Evolutionary conservation across 179 eudicot species (phyloP), one percentile per base, ranked within the genome.

Genomic region (Pouteria campechiana): DNA sequence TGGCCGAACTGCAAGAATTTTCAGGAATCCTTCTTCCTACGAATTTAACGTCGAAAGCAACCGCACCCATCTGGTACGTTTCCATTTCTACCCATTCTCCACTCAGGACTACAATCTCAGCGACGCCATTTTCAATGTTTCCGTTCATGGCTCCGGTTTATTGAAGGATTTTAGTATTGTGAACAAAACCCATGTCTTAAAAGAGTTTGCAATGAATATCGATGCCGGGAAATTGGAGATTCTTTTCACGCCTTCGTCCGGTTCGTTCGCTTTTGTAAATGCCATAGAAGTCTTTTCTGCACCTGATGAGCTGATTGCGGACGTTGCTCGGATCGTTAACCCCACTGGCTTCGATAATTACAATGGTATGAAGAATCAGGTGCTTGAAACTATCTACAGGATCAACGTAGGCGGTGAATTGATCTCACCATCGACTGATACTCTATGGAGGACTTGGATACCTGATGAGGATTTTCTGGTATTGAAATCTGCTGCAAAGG

Each of bases 401-500:
- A 57, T 81, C 46, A 84, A 84, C 64, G 95, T 84, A 15, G 92
- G 95, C 35, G 90, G 95, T 7, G 42, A 32, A 3, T 65, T 52
- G 12, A 12, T 84, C 19, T 80, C 83, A 33, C 90, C 94, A 15
- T 84, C 74, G 36, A 84, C 76, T 58, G 93, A 82, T 37, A 66
- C 84, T 11, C 81, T 85, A 44, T 85, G 88, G 93, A 73, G 88
- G 31, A 72, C 49, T 65, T 82, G 93, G 93, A 44, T 71, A 2
- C 77, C 88, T 25, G 88, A 82, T 64, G 70, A 72, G 20, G 76
- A 55, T 55, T 82, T 53, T 56, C 43, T 74, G 27, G 53, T 60
- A 19, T 32, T 82, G 44, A 52, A 76, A 64, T 61, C 80, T 4
- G 72, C 93, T 41, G 95, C 93, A 1, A 75, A 62, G 47, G 47